Evolutionary conservation across 83 land plant genomes (phyloP), one percentile per base, ranked within the genome.

Genomic region (Picea abies): DNA sequence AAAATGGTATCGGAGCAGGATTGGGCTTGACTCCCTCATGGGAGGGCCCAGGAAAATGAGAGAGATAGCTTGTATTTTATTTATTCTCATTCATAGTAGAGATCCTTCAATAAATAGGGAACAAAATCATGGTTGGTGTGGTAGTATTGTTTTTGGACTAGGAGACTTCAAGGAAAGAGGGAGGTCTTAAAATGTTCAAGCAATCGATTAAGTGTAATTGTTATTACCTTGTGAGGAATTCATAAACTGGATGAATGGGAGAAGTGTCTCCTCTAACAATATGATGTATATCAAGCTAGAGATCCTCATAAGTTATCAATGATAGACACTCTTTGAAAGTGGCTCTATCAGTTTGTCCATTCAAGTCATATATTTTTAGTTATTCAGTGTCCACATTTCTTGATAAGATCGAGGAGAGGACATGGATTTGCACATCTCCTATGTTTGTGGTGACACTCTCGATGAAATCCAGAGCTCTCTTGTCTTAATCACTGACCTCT

Each of bases 361-460:
- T 63, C 65, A 94, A 88, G 0, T 75, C 84, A 80, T 87, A 90
- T 11, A 88, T 80, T 23, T 67, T 61, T 41, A 96, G 83, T 71
- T 96, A 96, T 85, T 96, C 98, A 16, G 93, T 91, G 61, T 88
- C 71, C 23, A 87, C 90, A 79, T 94, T 92, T 32, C 80, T 83
- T 75, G 62, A 52, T 15, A 96, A 86, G 23, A 96, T 92, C 85
- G 87, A 88, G 10, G 75, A 60, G 81, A 96, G 89, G 70, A 91
- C 90, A 66, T 56, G 82, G 56, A 64, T 72, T 81, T 96, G 98
- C 65, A 95, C 91, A 22, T 83, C 35, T 58, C 84, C 90, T 6
- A 67, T 79, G 65, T 87, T 82, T 25, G 4, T 82, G 8, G 94
- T 94, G 84, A 87, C 86, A 9, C 89, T 85, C 69, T 93, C 94